Evolutionary conservation across 305 asterid genomes (phyloP).

Genomic region (Fraxinus xanthoxyloides): DNA sequence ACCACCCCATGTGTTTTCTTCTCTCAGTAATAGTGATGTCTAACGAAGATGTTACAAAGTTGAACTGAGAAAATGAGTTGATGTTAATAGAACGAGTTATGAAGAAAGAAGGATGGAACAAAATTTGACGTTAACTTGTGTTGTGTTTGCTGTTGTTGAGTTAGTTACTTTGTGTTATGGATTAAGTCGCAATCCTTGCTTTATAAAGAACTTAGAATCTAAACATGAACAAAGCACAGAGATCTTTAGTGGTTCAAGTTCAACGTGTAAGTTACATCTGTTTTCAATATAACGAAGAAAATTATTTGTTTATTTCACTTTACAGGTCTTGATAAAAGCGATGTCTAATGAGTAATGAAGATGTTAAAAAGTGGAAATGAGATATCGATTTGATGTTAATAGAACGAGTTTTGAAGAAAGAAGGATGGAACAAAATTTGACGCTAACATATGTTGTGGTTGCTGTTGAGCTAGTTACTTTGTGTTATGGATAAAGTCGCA

Average conservation of each 20-base stretch:
- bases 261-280: not conserved
- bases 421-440: not conserved
- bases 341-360: too few species aligned
- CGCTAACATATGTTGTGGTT: not conserved
- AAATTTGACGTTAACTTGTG: not conserved
- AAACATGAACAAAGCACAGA: not conserved
- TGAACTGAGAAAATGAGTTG: not conserved
- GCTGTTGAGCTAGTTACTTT: not conserved
- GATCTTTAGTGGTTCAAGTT: not conserved
- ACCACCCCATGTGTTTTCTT: constrained; percentile 56
- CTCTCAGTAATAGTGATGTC: constrained; percentile 14
- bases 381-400: too few species aligned
- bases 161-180: not conserved
- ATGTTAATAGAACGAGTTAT: not conserved
- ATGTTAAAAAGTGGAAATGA: too few species aligned
- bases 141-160: not conserved
- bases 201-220: not conserved
- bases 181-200: not conserved
- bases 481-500: not conserved
- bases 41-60: constrained; percentile 10
- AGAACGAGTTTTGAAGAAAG: too few species aligned
- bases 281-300: too few species aligned
- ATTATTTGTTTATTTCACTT: not conserved
- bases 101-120: not conserved
- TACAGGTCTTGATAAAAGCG: too few species aligned